Evolutionary conservation across 805 yeast species (phyloP).

Genomic region (Diddensiella santjacobensis): DNA sequence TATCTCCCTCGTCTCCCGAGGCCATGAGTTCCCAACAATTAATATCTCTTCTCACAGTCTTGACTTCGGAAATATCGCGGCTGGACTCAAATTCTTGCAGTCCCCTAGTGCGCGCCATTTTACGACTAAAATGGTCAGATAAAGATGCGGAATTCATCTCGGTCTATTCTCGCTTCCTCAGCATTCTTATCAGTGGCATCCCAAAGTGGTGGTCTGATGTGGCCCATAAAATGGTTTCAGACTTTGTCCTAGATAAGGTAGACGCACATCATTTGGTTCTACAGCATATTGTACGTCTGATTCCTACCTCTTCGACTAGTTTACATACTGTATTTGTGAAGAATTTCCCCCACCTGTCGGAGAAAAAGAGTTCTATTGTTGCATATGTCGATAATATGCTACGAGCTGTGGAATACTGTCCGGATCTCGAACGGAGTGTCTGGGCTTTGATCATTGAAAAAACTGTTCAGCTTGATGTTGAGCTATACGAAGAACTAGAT

Average conservation of each 20-base stretch:
- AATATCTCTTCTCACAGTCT: conserved; percentile 49
- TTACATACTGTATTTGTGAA: conserved; percentile 55
- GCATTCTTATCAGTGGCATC: conserved; percentile 73
- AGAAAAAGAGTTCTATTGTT: conserved; percentile 48
- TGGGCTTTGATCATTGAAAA: conserved; percentile 82
- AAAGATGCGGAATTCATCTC: conserved; percentile 43
- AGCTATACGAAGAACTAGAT: conserved; percentile 81
- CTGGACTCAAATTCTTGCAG: conserved; percentile 54
- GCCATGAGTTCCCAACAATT: conserved; percentile 53
- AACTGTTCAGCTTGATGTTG: conserved; percentile 85
- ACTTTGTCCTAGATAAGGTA: conserved; percentile 43
- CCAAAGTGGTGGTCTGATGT: conserved; percentile 91
- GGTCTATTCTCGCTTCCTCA: conserved; percentile 65
- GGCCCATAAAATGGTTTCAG: conserved; percentile 60
- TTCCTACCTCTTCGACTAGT: conserved; percentile 75
- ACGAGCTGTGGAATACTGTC: conserved; percentile 59
- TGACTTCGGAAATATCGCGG: conserved; percentile 63
- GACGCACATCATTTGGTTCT: conserved; percentile 63
- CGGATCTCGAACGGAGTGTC: conserved; percentile 65
- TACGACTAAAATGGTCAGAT: conserved; percentile 61
- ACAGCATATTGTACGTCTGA: conserved; percentile 58
- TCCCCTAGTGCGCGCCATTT: conserved; percentile 55
- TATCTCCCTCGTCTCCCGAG: conserved; percentile 51
- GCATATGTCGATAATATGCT: conserved; percentile 67
- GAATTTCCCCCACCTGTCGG: conserved; percentile 77